Evolutionary conservation across 805 yeast genomes (phyloP), one percentile per base, ranked within the genome.

Genomic region (Priceomyces fermenticarens): DNA sequence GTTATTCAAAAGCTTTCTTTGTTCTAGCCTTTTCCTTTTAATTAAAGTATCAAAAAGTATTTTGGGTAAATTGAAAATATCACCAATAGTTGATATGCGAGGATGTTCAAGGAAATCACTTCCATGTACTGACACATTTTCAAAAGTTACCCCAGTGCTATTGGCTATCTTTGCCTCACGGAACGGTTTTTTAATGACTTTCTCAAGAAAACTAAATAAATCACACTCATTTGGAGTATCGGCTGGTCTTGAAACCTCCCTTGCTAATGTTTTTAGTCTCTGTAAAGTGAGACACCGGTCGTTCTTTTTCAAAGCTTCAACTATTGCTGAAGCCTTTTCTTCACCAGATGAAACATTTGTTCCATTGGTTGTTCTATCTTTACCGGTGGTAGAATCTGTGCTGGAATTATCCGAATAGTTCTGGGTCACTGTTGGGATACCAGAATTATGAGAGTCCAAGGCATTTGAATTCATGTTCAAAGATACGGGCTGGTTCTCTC

Each of bases 61-160:
- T 4, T 16, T 11, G 12, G 61, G 61, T 15, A 55, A 54, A 36
- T 44, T 55, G 29, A 75, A 58, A 4, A 75, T 44, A 52, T 75
- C 78, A 10, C 64, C 57, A 16, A 71, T 69, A 16, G 81, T 75
- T 15, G 65, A 62, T 12, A 65, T 62, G 43, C 67, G 56, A 0
- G 79, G 58, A 38, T 75, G 69, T 8, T 74, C 56, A 36, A 70
- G 67, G n/a, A n/a, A n/a, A 48, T 78, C 80, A 32, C 67, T 61
- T 37, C 83, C 83, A 38, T 50, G 55, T 12, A 62, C 65, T 12
- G 65, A 54, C 32, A 73, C 53, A 47, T 71, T 58, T 43, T 61
- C 51, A 48, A 73, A 67, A 3, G 60, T 51, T 3, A 77, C 67
- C 44, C 80, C 79, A 7, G 74, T 54, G 20, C 64, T 57, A 38